A percentile compares a stretch with the other conserved stretches of the same genome.
These are phyloP conservation scores for Tympanopsis confertula DNA, from an alignment of 2,329 filamentous ascomycete species.

Conservation along the genomic window DNA sequence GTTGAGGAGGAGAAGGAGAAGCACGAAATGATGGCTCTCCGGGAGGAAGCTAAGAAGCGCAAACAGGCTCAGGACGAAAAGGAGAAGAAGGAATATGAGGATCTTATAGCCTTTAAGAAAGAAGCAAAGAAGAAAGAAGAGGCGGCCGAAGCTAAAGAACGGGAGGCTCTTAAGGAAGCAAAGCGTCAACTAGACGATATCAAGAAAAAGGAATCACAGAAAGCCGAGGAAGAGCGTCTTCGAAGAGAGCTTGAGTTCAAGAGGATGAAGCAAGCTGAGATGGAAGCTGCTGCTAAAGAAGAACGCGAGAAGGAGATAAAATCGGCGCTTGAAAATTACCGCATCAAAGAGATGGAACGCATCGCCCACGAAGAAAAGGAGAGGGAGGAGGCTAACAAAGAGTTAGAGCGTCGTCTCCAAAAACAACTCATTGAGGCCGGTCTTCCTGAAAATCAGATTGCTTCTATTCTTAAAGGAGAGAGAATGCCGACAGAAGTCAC, in stretches of 20 bases:
- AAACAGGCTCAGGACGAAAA: slow-evolving; percentile 29
- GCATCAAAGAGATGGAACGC: slow-evolving; percentile 34
- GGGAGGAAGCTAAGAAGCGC: slow-evolving; percentile 18
- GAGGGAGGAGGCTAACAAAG: slow-evolving; percentile 34
- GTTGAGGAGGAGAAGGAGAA: slow-evolving; percentile 27
- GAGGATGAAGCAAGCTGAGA: slow-evolving; percentile 31
- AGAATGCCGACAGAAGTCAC: slow-evolving; percentile 24
- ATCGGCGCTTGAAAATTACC: slow-evolving; percentile 38
- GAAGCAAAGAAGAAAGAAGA: slow-evolving; percentile 15
- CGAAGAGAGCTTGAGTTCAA: slow-evolving; percentile 37
- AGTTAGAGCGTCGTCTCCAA: slow-evolving; percentile 42
- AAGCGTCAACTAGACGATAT: slow-evolving; percentile 35
- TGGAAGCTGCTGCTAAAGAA: slow-evolving; percentile 29
- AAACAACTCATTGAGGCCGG: slow-evolving; percentile 47
- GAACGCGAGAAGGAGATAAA: slow-evolving; percentile 32
- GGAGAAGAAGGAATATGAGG: slow-evolving; percentile 31
- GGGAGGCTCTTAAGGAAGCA: slow-evolving; percentile 15
- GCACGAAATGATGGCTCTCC: slow-evolving; percentile 17
- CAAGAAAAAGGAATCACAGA: slow-evolving; percentile 29
- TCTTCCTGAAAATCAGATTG: slow-evolving; percentile 44
- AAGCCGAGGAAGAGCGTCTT: slow-evolving; percentile 36
- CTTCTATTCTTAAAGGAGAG: slow-evolving; percentile 45
- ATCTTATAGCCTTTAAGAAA: slow-evolving; percentile 12
- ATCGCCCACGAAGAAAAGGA: slow-evolving; percentile 32
- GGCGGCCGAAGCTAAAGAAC: slow-evolving; percentile 16